Evolutionary conservation across 75 land plant genomes (phyloP), one percentile per base, ranked within the genome.

Genomic region (Picea glauca): DNA sequence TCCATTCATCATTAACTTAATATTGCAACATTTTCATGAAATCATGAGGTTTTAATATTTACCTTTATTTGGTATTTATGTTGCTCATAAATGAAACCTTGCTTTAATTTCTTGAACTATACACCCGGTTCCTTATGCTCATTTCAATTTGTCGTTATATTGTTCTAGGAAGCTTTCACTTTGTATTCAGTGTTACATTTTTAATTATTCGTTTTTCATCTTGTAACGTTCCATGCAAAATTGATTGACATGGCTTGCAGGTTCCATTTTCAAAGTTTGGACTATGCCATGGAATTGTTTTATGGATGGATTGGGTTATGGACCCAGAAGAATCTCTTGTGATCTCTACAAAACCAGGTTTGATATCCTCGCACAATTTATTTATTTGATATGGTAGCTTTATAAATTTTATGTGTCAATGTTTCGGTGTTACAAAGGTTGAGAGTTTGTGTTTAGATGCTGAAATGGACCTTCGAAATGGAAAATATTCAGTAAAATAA

Each of bases 221-320:
- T 13, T 14, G 32, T 66, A 38, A 3, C 30, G 30, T 76, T 62
- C 78, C 63, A 30, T 56, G 35, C 46, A 31, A 21, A 57, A 58
- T 77, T n/a, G 35, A 17, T 79, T 74, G 54, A 9, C 26, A 26
- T 74, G 54, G 33, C 26, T 74, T 50, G 3, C 89, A 95, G 98
- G 84, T 91, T 62, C 72, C 78, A 9, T 86, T 96, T 50, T 79
- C 75, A 56, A 83, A 78, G 60, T 62, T 78, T 59, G 97, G 94
- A 5, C 61, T 82, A 30, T 96, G 99, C 80, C 97, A 96, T 88
- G 99, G 94, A 72, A 67, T 96, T 82, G 97, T 81, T 1, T 73
- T 96, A 56, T 96, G 99, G 99, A 96, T 96, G 61, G 99, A 96
- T 67, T 96, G 99, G 99, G 87, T 89, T 62, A 58, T 96, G 83